Conservation (phyloP, 1,139 yeast genomes). For the Chernovozyma sophiae-reginae region DNA sequence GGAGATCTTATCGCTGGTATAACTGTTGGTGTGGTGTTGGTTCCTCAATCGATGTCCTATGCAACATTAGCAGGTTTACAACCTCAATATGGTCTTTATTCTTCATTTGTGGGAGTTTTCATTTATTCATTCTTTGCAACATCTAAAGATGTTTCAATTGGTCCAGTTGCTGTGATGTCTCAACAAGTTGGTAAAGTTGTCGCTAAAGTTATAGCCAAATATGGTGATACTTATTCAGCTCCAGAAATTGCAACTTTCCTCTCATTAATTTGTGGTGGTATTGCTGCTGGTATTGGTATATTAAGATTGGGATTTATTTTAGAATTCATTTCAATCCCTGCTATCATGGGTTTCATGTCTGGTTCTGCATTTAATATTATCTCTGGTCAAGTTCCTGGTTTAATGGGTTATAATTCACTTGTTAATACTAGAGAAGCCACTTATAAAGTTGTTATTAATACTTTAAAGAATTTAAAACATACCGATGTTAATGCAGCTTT, state of each 20-base stretch:
- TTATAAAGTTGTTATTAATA: conserved; percentile 63
- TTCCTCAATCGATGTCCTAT: conserved; percentile 95
- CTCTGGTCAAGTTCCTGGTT: conserved; percentile 79
- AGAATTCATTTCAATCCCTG: conserved; percentile 87
- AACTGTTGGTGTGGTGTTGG: conserved; percentile 88
- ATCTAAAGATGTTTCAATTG: conserved; percentile 91
- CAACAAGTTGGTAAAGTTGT: conserved; percentile 78
- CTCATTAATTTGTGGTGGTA: conserved; percentile 79
- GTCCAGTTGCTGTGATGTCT: conserved; percentile 97
- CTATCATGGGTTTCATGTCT: conserved; percentile 92
- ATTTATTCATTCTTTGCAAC: conserved; percentile 90
- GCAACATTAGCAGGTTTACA: conserved; percentile 81
- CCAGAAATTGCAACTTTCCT: conserved; percentile 77
- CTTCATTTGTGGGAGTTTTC: conserved; percentile 89
- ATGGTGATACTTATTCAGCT: conserved; percentile 43
- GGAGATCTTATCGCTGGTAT: conserved; percentile 89
- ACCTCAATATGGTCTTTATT: conserved; percentile 84
- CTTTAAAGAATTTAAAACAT: conserved; percentile 66
- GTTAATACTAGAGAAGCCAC: conserved; percentile 75
- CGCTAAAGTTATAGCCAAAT: conserved; percentile 48
- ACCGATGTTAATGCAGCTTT: conserved; percentile 82
- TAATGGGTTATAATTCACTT: conserved; percentile 66
- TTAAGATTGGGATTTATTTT: conserved; percentile 82
- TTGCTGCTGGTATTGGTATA: conserved; percentile 77
- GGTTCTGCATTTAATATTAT: conserved; percentile 87